phyloP scores from a whole-genome alignment of 2,329 filamentous ascomycete species.

The Penicillium sclerotiorum region DNA sequence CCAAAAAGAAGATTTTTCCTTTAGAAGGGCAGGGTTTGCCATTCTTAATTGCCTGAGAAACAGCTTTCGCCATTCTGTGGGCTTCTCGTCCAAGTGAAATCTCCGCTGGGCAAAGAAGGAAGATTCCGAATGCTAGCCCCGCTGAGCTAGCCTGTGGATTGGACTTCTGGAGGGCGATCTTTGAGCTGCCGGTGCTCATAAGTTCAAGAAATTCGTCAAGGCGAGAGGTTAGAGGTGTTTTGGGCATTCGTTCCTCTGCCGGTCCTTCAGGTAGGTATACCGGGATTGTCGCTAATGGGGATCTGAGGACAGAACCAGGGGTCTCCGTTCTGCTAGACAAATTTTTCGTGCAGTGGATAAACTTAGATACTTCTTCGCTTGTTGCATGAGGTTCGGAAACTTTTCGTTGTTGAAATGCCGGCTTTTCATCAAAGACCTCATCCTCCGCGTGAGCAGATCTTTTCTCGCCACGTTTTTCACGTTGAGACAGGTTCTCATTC shows the following conservation, averaged over 20 bases:
- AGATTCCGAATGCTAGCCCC: conserved; percentile 27
- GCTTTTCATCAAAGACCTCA: neutral
- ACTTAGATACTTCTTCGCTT: too few species aligned
- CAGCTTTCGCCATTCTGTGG: conserved; percentile 21
- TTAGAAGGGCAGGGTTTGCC: conserved; percentile 3
- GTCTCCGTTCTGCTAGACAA: too few species aligned
- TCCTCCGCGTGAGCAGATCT: neutral
- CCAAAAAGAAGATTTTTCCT: conserved; percentile 40
- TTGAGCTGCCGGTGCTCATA: conserved; percentile 14
- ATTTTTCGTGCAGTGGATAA: too few species aligned
- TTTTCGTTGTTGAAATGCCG: neutral
- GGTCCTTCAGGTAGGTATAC: conserved; percentile 23
- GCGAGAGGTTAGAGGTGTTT: neutral
- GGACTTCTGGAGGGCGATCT: conserved; percentile 14
- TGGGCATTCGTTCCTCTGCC: neutral
- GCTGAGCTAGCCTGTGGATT: conserved; percentile 24
- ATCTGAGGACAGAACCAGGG: too few species aligned
- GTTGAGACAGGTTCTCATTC: conserved; percentile 27
- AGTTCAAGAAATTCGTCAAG: conserved; percentile 20
- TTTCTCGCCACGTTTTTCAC: conserved; percentile 13
- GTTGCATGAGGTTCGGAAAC: neutral
- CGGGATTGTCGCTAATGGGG: conserved; percentile 31
- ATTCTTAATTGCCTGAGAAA: conserved; percentile 14
- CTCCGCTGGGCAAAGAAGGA: conserved; percentile 28
- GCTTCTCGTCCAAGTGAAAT: conserved; percentile 26